These are phyloP conservation scores for Debaryomycetaceae sp. DNA, from an alignment of 1,139 yeast species.

Conservation along the genomic window DNA sequence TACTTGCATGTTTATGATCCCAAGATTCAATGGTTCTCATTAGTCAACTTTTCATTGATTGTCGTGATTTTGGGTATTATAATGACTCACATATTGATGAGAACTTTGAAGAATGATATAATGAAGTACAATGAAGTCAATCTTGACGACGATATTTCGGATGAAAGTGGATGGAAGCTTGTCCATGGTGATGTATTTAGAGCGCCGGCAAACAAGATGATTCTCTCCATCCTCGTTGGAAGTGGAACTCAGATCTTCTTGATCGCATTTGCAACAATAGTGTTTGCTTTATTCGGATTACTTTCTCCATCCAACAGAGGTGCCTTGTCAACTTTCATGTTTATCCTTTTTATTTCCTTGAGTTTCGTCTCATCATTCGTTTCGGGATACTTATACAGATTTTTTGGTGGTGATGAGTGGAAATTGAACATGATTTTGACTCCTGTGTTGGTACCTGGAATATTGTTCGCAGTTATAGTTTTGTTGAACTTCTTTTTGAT, in stretches of 20 bases:
- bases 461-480: slow-evolving; percentile 59
- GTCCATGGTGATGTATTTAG: slow-evolving; percentile 95
- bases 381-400: slow-evolving; percentile 81
- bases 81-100: slow-evolving; percentile 73
- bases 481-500: slow-evolving; percentile 80
- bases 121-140: slow-evolving; percentile 85
- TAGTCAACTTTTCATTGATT: slow-evolving; percentile 77
- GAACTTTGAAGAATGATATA: slow-evolving; percentile 83
- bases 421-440: slow-evolving; percentile 78
- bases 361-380: slow-evolving; percentile 82
- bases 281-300: slow-evolving; percentile 84
- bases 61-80: slow-evolving; percentile 75
- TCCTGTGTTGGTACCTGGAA: slow-evolving; percentile 81
- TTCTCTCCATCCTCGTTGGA: slow-evolving; percentile 79
- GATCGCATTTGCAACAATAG: slow-evolving; percentile 71
- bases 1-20: slow-evolving; percentile 90
- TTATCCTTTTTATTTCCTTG: slow-evolving; percentile 73
- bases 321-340: slow-evolving; percentile 84
- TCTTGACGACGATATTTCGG: slow-evolving; percentile 82
- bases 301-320: slow-evolving; percentile 95
- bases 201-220: slow-evolving; percentile 67
- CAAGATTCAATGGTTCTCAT: slow-evolving; percentile 92
- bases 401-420: slow-evolving; percentile 92
- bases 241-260: slow-evolving; percentile 82
- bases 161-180: slow-evolving; percentile 97